Evolutionary conservation across 2,329 filamentous ascomycete genomes (phyloP), one percentile per base, ranked within the genome.

Genomic region (Cryphonectria japonica): DNA sequence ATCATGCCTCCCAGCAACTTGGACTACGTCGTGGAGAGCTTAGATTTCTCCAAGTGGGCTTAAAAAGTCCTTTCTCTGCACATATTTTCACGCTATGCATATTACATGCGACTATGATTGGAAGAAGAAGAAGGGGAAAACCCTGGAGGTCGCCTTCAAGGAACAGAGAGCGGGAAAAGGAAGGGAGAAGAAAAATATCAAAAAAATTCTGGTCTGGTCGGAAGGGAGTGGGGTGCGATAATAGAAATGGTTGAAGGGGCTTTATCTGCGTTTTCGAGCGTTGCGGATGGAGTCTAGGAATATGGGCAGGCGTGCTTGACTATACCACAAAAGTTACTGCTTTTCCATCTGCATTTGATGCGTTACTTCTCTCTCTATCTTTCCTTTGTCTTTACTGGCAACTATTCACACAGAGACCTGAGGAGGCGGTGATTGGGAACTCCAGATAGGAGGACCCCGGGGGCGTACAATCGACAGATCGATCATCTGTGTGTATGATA

Each of bases 41-140:
- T 86, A 32, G 84, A 87, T 75, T 87, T 86, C 73, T 85, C 85
- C 0, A 83, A 82, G 74, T 87, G 85, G 85, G 82, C 82, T 60
- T 84, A 73, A 77, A 22, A n/a, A 11, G 37, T 46, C 16, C 57
- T 54, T 41, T 22, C 34, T 46, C 46, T 43, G 16, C 14, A 19
- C 14, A 26, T 62, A 62, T 34, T 37, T 37, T 29, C 29, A 32
- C 16, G 11, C 7, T 9, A 19, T 37, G 32, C 41, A 59, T 32
- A 13, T 54, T 14, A 62, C 7, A 29, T 32, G 32, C 60, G n/a
- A 26, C 14, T 46, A 43, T 19, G 37, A 41, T 41, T 43, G 22
- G 29, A 29, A 29, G 32, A 50, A 29, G 61, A 39, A 39, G 37
- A 39, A 37, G 5, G 37, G 2, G 1, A 59, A 39, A 22, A 32